Percentiles rank a stretch among this genome's conserved stretches.
phyloP scores from a whole-genome alignment of 1,139 yeast genomes.

The Protomyces pachydermus region DNA sequence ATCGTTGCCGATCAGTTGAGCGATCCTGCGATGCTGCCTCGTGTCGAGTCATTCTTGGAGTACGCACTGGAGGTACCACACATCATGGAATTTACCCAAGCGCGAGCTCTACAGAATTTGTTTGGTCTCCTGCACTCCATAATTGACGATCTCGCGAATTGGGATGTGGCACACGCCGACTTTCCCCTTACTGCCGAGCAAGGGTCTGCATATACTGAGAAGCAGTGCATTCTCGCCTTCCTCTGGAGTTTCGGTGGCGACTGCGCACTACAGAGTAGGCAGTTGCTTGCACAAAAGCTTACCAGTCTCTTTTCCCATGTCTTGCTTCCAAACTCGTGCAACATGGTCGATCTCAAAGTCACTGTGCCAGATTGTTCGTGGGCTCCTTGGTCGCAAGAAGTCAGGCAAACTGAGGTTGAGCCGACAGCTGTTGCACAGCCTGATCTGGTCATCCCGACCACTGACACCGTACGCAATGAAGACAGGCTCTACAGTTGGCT shows the following conservation, averaged over 20 bases:
- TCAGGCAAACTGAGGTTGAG: slow-evolving; percentile 51
- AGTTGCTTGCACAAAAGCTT: slow-evolving; percentile 40
- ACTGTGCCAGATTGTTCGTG: slow-evolving; percentile 50
- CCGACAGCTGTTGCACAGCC: slow-evolving; percentile 61
- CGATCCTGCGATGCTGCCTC: neutral
- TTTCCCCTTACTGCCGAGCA: slow-evolving; percentile 36
- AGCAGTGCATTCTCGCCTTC: slow-evolving; percentile 46
- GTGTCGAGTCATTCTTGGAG: slow-evolving; percentile 27
- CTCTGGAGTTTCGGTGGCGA: slow-evolving; percentile 74
- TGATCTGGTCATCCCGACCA: slow-evolving; percentile 67
- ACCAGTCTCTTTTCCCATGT: slow-evolving; percentile 36
- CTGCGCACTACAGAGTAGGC: slow-evolving; percentile 44
- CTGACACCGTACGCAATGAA: slow-evolving; percentile 71
- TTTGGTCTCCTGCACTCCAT: slow-evolving; percentile 38
- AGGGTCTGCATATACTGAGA: slow-evolving; percentile 39
- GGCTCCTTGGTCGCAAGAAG: slow-evolving; percentile 47
- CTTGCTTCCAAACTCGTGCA: slow-evolving; percentile 5
- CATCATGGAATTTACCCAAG: slow-evolving; percentile 50
- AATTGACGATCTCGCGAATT: slow-evolving; percentile 33
- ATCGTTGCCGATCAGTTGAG: neutral
- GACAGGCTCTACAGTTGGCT: slow-evolving; percentile 54
- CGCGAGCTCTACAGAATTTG: slow-evolving; percentile 45
- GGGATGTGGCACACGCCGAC: slow-evolving; percentile 34
- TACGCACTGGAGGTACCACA: slow-evolving; percentile 43
- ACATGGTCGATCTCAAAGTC: slow-evolving; percentile 48